Base-by-base conservation (phyloP, 345 rosid species). In the Angophora floribunda region DNA sequence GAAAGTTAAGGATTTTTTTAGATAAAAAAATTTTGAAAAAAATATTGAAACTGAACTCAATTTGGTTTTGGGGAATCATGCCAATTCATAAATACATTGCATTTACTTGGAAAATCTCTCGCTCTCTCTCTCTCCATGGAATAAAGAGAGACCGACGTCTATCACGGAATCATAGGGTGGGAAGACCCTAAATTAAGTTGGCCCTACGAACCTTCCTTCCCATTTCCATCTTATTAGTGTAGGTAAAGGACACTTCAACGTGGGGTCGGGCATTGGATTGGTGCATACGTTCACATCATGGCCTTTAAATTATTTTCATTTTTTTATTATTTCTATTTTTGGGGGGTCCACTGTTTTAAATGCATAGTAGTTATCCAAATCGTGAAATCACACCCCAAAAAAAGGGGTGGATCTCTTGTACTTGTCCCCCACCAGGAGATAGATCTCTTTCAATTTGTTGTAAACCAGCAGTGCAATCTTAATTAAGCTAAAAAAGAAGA, bases 1-100 rank as follows among this genome's bases (percentile, higher is more conserved):
- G 1, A 36, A 17, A 36, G 14, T 19, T 70, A 24, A 4, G 1
- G 13, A 19, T 4, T 8, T 15, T 8, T 59, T 59, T 63, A 6
- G 9, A 28, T 6, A 7, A 67, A 0, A 32, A 16, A 32, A 67
- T 13, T 4, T 70, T 0, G 13, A 2, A 1, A 2, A 24, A 3
- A 17, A 8, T 32, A 4, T 8, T 36, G 80, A 19, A 36, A 9
- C 36, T 70, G 24, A 6, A 22, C 21, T 30, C 13, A 28, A 17
- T 5, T 65, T 32, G 30, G 12, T 32, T 30, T 67, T 32, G 16
- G 16, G 24, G 21, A 52, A 85, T 16, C 10, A 85, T 30, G 52
- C 44, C 41, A 19, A 51, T n/a, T 26, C 3, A 14, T 26, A 51
- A 28, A 28, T 47, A 28, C 63, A 57, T 10, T n/a, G 45, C 88